Percentiles rank a stretch among this genome's conserved stretches.
These are phyloP conservation scores for Acanthochlamys bracteata DNA, from an alignment of 106 monocot species.

Conservation along the genomic window DNA sequence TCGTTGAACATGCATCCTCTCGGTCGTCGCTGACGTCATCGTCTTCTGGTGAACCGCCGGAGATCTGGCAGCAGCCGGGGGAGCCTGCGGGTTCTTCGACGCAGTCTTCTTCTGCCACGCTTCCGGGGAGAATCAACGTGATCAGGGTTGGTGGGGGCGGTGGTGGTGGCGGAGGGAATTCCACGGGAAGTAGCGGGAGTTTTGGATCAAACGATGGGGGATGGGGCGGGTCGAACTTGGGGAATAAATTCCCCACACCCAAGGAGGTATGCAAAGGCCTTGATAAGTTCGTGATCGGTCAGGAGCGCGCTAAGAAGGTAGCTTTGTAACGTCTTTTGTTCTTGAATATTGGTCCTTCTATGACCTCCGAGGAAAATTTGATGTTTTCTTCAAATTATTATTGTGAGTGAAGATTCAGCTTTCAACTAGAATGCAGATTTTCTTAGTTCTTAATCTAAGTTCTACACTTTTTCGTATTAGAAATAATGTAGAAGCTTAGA, in stretches of 20 bases:
- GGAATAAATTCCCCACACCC: constrained; percentile 65
- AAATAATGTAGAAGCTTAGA: too few species aligned
- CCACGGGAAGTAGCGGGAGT: constrained; percentile 4
- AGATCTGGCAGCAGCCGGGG: constrained; percentile 73
- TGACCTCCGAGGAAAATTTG: too few species aligned
- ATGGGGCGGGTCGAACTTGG: constrained; percentile 54
- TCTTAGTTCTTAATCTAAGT: too few species aligned
- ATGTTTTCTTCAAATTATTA: too few species aligned
- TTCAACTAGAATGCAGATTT: too few species aligned
- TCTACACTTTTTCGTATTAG: too few species aligned
- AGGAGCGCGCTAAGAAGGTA: constrained; percentile 84
- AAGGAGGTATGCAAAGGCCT: constrained; percentile 73
- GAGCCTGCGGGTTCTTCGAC: constrained; percentile 22
- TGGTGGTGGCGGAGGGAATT: too few species aligned
- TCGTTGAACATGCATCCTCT: constrained; percentile 27
- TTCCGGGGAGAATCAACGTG: constrained; percentile 42
- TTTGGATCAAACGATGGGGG: constrained; percentile 25
- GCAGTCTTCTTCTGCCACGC: constrained; percentile 5
- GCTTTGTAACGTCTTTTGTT: too few species aligned
- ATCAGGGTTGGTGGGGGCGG: constrained; percentile 42
- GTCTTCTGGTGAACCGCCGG: constrained; percentile 53
- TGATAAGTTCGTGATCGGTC: constrained; percentile 84
- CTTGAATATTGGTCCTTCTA: too few species aligned
- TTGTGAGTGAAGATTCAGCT: too few species aligned
- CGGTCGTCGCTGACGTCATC: not conserved